Conservation (phyloP, 345 rosid genomes). For the Brassica carinata region DNA sequence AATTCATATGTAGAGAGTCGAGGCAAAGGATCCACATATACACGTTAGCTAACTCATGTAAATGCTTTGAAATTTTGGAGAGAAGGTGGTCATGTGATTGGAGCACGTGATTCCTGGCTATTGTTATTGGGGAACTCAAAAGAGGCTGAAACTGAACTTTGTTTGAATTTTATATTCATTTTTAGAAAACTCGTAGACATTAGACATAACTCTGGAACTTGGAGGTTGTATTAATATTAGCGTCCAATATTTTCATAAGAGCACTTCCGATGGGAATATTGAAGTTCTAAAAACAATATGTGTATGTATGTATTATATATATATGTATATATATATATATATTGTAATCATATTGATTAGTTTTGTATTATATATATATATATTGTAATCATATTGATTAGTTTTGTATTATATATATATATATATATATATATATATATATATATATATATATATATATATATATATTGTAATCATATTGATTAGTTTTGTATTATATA, state of each 20-base stretch:
- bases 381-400: too few relatives aligned
- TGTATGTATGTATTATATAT: too few relatives aligned
- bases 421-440: too few relatives aligned
- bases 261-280: too few relatives aligned
- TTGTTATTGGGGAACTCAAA: slow-evolving; percentile 42
- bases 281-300: too few relatives aligned
- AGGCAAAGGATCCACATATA: slow-evolving; percentile 28
- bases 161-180: not conserved
- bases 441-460: too few relatives aligned
- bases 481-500: too few relatives aligned
- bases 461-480: too few relatives aligned
- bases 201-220: slow-evolving; percentile 29
- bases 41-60: slow-evolving; percentile 21
- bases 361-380: too few relatives aligned
- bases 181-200: not conserved
- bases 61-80: slow-evolving; percentile 30
- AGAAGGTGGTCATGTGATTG: slow-evolving; percentile 39
- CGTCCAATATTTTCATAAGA: slow-evolving; percentile 13
- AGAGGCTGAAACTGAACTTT: slow-evolving; percentile 33
- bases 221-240: slow-evolving; percentile 16
- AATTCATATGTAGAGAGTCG: slow-evolving; percentile 29
- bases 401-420: too few relatives aligned
- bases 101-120: slow-evolving; percentile 41
- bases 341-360: too few relatives aligned
- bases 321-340: too few relatives aligned